phyloP scores from a whole-genome alignment of 2,329 filamentous ascomycete genomes.

The Trichoderma brevicompactum region DNA sequence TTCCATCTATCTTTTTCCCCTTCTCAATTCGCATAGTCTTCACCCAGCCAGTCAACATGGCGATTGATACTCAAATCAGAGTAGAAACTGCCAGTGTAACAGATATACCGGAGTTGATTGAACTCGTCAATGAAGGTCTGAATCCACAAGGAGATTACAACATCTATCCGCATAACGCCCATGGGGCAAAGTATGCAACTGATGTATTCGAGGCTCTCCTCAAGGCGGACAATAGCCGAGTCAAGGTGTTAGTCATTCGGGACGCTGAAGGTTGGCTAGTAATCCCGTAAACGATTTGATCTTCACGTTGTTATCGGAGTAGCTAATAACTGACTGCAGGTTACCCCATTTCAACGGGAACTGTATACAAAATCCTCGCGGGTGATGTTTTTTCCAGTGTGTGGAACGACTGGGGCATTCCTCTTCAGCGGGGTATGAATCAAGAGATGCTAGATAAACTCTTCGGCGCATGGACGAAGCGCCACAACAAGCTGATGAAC shows the following conservation, averaged over 20 bases:
- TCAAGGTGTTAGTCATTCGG: neutral
- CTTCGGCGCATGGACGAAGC: neutral
- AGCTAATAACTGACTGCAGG: neutral
- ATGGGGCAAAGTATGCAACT: slow-evolving; percentile 8
- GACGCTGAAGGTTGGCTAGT: slow-evolving; percentile 1
- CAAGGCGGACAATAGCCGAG: neutral
- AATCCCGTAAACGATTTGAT: neutral
- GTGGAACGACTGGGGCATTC: neutral
- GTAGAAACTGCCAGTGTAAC: neutral
- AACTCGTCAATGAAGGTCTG: neutral
- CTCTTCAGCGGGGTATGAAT: slow-evolving; percentile 1
- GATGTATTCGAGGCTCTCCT: slow-evolving; percentile 2
- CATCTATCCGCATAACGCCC: slow-evolving; percentile 9
- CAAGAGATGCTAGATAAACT: neutral
- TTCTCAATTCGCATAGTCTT: no score
- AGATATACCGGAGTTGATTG: slow-evolving; percentile 4
- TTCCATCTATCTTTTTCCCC: neutral
- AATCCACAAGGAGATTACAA: slow-evolving; percentile 2
- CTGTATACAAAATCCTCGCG: slow-evolving; percentile 2
- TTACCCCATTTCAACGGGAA: slow-evolving; percentile 1
- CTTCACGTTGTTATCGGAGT: neutral
- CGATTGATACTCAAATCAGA: slow-evolving; percentile 2
- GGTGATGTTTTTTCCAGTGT: neutral
- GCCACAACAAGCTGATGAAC: slow-evolving; percentile 3
- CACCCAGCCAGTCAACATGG: neutral